Conservation (phyloP, 306 rosid genomes). For the Vicia villosa region DNA sequence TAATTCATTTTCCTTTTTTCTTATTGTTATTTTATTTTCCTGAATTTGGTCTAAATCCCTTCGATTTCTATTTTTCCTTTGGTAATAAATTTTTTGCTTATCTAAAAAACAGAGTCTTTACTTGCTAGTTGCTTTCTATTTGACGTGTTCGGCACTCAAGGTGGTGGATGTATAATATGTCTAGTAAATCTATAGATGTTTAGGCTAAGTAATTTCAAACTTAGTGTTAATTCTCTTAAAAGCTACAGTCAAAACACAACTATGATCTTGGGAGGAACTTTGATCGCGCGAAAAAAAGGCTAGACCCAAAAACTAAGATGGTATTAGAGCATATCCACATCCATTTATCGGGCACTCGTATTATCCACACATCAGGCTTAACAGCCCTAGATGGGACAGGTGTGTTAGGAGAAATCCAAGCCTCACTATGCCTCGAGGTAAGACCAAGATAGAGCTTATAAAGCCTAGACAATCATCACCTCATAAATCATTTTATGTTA, state of each 20-base stretch:
- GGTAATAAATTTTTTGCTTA: too few species aligned
- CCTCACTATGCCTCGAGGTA: not conserved
- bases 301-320: not conserved
- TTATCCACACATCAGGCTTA: not conserved
- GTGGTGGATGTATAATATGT: slow-evolving; percentile 14
- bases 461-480: not conserved
- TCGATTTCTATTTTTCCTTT: too few species aligned
- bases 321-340: not conserved
- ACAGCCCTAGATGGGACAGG: not conserved
- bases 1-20: too few species aligned
- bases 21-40: too few species aligned
- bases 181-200: slow-evolving; percentile 15
- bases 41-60: too few species aligned
- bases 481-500: not conserved
- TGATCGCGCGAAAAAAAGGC: too few species aligned
- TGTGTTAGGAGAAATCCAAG: not conserved
- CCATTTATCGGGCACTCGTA: not conserved
- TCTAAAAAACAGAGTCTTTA: not conserved
- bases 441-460: not conserved
- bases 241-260: slow-evolving; percentile 16
- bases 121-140: not conserved
- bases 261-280: not conserved
- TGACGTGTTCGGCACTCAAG: not conserved
- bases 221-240: slow-evolving; percentile 2
- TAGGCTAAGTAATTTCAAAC: slow-evolving; percentile 10